phyloP scores from a whole-genome alignment of 345 rosid genomes.

The Moringa oleifera region DNA sequence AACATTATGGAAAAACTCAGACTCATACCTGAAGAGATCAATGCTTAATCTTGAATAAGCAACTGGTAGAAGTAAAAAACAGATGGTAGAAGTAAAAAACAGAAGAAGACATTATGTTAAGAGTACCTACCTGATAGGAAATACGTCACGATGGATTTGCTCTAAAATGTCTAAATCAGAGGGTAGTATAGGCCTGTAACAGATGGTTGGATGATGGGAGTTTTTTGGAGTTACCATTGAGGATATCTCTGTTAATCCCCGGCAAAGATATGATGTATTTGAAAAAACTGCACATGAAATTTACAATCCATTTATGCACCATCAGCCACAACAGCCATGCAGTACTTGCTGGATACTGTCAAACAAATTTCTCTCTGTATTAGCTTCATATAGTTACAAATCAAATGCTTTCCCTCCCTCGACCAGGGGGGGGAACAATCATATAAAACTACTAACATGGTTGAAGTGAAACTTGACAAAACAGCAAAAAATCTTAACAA shows the following conservation, averaged over 20 bases:
- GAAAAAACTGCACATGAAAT: slow-evolving; percentile 20
- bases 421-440: no score
- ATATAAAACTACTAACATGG: no score
- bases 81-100: no score
- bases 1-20: slow-evolving; percentile 87
- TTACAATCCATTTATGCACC: slow-evolving; percentile 45
- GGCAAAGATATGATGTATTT: slow-evolving; percentile 26
- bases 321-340: slow-evolving; percentile 29
- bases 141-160: slow-evolving; percentile 64
- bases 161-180: slow-evolving; percentile 72
- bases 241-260: slow-evolving; percentile 41
- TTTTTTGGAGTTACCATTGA: slow-evolving; percentile 45
- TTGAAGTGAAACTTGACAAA: no score
- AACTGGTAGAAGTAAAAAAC: slow-evolving; percentile 9
- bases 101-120: slow-evolving; percentile 8
- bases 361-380: slow-evolving; percentile 3
- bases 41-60: slow-evolving; percentile 14
- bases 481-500: no score
- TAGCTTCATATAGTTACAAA: slow-evolving; percentile 2
- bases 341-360: slow-evolving; percentile 19
- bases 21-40: slow-evolving; percentile 68
- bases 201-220: slow-evolving; percentile 49
- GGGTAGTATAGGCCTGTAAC: slow-evolving; percentile 66
- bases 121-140: slow-evolving; percentile 71
- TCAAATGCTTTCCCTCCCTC: not conserved